These are phyloP conservation scores for Neophaeococcomyces mojaviensis DNA, from an alignment of 2,329 filamentous ascomycete species.

Conservation along the genomic window DNA sequence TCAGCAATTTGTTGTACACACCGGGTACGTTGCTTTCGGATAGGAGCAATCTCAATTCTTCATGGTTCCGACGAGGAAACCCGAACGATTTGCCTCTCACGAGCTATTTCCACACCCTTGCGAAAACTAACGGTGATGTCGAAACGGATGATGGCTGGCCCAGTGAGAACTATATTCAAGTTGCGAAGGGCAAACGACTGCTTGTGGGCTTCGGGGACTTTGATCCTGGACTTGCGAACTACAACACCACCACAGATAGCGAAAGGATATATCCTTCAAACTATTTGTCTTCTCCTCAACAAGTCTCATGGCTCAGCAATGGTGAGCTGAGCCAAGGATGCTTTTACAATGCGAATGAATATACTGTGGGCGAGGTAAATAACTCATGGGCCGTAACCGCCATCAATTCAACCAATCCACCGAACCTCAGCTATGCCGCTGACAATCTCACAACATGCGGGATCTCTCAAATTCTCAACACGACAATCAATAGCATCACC, in stretches of 20 bases:
- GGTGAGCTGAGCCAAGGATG: slow-evolving; percentile 47
- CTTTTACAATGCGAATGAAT: slow-evolving; percentile 40
- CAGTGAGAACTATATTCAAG: slow-evolving; percentile 50
- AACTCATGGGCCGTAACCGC: slow-evolving; percentile 46
- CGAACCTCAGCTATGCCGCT: slow-evolving; percentile 29
- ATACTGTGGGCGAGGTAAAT: slow-evolving; percentile 38
- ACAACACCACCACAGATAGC: slow-evolving; percentile 48
- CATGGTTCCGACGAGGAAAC: slow-evolving; percentile 43
- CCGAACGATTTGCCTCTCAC: slow-evolving; percentile 37
- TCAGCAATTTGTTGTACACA: slow-evolving; percentile 40
- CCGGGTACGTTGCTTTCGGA: slow-evolving; percentile 44
- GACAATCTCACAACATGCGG: slow-evolving; percentile 48
- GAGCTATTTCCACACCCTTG: slow-evolving; percentile 45
- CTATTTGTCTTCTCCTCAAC: slow-evolving; percentile 30
- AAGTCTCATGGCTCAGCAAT: slow-evolving; percentile 23
- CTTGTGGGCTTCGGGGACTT: slow-evolving; percentile 50
- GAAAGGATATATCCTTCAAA: slow-evolving; percentile 44
- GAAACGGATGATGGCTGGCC: slow-evolving; percentile 58
- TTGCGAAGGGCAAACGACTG: slow-evolving; percentile 46
- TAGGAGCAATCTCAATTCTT: slow-evolving; percentile 48
- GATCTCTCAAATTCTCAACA: slow-evolving; percentile 53
- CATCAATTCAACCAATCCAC: slow-evolving; percentile 15
- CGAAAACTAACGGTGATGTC: slow-evolving; percentile 27
- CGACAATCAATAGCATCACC: slow-evolving; percentile 44
- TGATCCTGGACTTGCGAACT: slow-evolving; percentile 50